phyloP scores from a whole-genome alignment of 495 filamentous ascomycete genomes.

The Penicillium waksmanii region DNA sequence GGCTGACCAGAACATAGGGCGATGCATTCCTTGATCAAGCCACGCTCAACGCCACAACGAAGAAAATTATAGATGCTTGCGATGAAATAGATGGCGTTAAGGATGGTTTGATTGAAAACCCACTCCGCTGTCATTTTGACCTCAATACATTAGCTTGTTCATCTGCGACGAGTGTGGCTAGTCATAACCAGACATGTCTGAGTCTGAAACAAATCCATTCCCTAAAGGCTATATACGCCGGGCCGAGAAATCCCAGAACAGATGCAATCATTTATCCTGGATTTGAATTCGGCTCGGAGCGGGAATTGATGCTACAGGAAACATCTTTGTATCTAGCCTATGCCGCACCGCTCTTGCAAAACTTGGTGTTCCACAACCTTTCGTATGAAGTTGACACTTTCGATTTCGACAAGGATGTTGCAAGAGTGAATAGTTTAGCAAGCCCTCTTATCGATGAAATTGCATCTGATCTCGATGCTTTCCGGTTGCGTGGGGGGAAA shows the following conservation, averaged over 20 bases:
- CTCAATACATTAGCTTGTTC: constrained; percentile 35
- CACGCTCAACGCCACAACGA: constrained; percentile 37
- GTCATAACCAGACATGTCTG: constrained; percentile 10
- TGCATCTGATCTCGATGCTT: constrained; percentile 32
- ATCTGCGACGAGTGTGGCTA: not conserved
- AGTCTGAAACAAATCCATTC: constrained; percentile 7
- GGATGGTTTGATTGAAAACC: constrained; percentile 46
- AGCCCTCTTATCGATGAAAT: constrained; percentile 43
- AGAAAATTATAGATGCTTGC: constrained; percentile 36
- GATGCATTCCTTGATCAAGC: constrained; percentile 30
- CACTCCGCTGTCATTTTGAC: constrained; percentile 41
- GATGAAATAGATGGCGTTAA: constrained; percentile 43
- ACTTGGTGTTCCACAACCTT: constrained; percentile 65
- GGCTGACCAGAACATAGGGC: constrained; percentile 3
- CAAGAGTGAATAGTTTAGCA: constrained; percentile 31
- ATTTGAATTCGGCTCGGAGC: constrained; percentile 38
- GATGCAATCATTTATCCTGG: constrained; percentile 40
- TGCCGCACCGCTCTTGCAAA: constrained; percentile 63
- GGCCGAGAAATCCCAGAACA: constrained; percentile 14
- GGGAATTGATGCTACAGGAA: constrained; percentile 37
- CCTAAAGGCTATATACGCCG: constrained; percentile 5
- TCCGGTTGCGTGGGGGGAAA: constrained; percentile 38
- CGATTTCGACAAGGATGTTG: constrained; percentile 43
- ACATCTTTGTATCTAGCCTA: constrained; percentile 33
- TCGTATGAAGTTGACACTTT: constrained; percentile 56